These are phyloP conservation scores for Psilocybe cubensis DNA, from an alignment of 768 basidiomycete species.

Conservation along the genomic window DNA sequence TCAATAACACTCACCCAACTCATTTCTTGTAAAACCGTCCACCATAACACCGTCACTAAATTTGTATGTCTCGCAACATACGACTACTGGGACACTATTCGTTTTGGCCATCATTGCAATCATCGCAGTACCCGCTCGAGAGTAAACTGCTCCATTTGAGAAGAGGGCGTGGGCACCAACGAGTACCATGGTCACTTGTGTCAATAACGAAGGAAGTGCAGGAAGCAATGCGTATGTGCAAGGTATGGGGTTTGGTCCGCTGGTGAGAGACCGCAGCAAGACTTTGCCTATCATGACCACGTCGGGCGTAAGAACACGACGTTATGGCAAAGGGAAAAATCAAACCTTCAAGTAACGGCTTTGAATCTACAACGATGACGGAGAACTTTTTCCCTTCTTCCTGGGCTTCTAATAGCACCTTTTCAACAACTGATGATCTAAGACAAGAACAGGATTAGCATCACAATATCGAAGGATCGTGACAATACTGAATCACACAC, in stretches of 20 bases:
- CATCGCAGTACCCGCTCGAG: constrained; percentile 92
- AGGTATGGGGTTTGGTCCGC: constrained; percentile 62
- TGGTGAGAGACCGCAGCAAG: constrained; percentile 70
- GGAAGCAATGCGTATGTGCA: constrained; percentile 94
- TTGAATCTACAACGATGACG: constrained; percentile 93
- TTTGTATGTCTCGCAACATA: constrained; percentile 99
- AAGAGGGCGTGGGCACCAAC: constrained; percentile 94
- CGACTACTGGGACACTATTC: constrained; percentile 89
- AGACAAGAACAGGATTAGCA: background rate
- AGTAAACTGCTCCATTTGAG: constrained; percentile 93
- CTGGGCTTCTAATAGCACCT: constrained; percentile 80
- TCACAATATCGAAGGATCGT: background rate
- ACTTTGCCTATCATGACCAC: constrained; percentile 80
- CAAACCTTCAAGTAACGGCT: constrained; percentile 88
- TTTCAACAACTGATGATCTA: constrained; percentile 95
- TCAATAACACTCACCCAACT: constrained; percentile 75
- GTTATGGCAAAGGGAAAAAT: background rate
- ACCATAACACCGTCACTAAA: constrained; percentile 92
- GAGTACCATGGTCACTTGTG: constrained; percentile 82
- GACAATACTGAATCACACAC: constrained; percentile 43
- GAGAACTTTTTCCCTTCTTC: constrained; percentile 78
- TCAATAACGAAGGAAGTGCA: constrained; percentile 78
- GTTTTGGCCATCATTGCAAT: constrained; percentile 96
- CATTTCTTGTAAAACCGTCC: constrained; percentile 95
- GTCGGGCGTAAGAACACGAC: constrained; percentile 1